A percentile compares a stretch with the other conserved stretches of the same genome.
phyloP scores from a whole-genome alignment of 2,329 filamentous ascomycete species.

The Colletotrichum noveboracense region DNA sequence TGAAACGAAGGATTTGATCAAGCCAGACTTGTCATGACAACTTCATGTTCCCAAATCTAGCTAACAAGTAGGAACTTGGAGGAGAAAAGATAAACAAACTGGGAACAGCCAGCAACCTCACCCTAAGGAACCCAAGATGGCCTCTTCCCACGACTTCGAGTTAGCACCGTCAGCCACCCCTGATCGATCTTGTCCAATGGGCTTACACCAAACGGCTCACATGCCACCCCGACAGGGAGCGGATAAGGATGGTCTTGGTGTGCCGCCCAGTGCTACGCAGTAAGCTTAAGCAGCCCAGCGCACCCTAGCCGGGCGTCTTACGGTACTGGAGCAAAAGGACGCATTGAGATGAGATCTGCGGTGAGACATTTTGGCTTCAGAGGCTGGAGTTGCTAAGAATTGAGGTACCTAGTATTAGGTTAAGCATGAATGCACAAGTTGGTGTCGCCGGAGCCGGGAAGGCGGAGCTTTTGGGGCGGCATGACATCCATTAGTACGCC shows the following conservation, averaged over 20 bases:
- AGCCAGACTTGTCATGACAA: neutral
- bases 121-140: neutral
- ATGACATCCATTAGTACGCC: neutral
- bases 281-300: conserved; percentile 10
- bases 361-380: neutral
- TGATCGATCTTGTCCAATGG: neutral
- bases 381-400: neutral
- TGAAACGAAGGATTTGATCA: fast-evolving
- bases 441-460: neutral
- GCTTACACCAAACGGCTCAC: conserved; percentile 20
- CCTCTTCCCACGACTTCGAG: neutral
- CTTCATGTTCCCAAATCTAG: neutral
- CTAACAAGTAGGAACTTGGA: neutral
- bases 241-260: neutral
- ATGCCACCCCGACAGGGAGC: neutral
- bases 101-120: neutral
- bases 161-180: neutral
- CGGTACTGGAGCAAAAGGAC: neutral
- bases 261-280: neutral
- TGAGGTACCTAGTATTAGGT: neutral
- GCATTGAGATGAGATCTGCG: conserved; percentile 14
- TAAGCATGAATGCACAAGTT: neutral
- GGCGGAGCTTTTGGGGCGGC: neutral
- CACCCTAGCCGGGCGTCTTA: neutral
- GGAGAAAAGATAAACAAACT: neutral